phyloP scores from a whole-genome alignment of 345 rosid species.

The Citrus sinensis region DVS_A1.0 CM039162.1:25588001-25588500 shows the following conservation, averaged over 20 bases:
- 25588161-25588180: background rate
- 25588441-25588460: background rate
- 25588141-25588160: background rate
- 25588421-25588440: too few species aligned
- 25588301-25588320: background rate
- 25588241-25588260: background rate
- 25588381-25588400: background rate
- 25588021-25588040: too few species aligned
- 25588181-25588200: background rate
- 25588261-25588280: background rate
- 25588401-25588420: background rate
- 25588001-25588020: too few species aligned
- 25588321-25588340: background rate
- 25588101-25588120: too few species aligned
- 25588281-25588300: background rate
- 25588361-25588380: background rate
- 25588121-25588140: background rate
- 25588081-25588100: background rate
- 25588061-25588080: too few species aligned
- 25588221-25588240: background rate
- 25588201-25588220: constrained; percentile 2
- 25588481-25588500: background rate
- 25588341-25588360: background rate
- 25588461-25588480: background rate
- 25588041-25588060: too few species aligned